These are phyloP conservation scores for Bolboschoenoplectus hybrid DNA, from an alignment of 202 grass and related monocot genomes.

Conservation along the genomic window DNA sequence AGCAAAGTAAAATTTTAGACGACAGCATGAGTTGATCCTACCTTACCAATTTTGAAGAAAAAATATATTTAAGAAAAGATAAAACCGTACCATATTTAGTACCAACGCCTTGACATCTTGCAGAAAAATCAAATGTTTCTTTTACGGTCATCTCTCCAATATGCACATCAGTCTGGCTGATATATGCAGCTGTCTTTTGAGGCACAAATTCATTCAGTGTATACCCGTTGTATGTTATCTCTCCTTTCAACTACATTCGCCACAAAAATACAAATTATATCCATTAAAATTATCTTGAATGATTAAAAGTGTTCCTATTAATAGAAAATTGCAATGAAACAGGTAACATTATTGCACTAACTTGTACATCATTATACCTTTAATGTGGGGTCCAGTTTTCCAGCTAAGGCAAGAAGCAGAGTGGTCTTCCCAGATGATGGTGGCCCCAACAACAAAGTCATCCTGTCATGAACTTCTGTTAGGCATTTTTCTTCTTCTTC, in stretches of 20 bases:
- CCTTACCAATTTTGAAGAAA: background rate
- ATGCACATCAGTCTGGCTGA: conserved; percentile 97
- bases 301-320: background rate
- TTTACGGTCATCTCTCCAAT: conserved; percentile 95
- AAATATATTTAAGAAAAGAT: conserved; percentile 18
- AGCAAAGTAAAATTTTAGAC: background rate
- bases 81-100: conserved; percentile 67
- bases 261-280: conserved; percentile 26
- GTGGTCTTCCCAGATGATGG: conserved; percentile 98
- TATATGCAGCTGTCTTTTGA: conserved; percentile 97
- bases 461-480: conserved; percentile 42
- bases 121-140: conserved; percentile 97
- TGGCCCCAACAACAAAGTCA: conserved; percentile 90
- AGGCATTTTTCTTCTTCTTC: background rate
- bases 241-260: conserved; percentile 42
- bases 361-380: conserved; percentile 32
- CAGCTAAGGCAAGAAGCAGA: conserved; percentile 78
- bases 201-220: conserved; percentile 70
- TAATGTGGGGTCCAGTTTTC: conserved; percentile 79
- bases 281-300: conserved; percentile 26
- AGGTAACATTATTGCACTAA: background rate
- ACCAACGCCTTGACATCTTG: conserved; percentile 91
- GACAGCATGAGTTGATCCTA: background rate
- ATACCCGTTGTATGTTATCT: conserved; percentile 84
- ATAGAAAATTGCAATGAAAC: conserved; percentile 17